A percentile compares a stretch with the other conserved stretches of the same genome.
phyloP scores from a whole-genome alignment of 2,329 filamentous ascomycete species.

The Gaeumannomyces tritici region DNA sequence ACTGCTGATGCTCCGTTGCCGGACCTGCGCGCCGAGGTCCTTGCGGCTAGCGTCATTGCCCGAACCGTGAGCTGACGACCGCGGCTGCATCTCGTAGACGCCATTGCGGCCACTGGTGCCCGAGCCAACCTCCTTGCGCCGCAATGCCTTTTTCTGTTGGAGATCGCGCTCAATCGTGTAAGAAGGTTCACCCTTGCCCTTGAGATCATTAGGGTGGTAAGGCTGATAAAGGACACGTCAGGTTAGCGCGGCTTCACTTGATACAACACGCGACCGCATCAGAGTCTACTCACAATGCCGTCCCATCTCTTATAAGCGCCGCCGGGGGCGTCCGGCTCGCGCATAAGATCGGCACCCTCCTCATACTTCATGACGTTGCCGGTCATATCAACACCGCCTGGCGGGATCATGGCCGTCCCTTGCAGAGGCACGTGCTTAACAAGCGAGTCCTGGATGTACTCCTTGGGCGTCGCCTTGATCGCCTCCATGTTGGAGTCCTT shows the following conservation, averaged over 20 bases:
- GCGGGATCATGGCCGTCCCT: slow-evolving; percentile 67
- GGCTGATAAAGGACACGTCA: slow-evolving; percentile 26
- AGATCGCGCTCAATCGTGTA: slow-evolving; percentile 61
- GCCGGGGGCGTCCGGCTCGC: slow-evolving; percentile 55
- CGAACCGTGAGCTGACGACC: slow-evolving; percentile 1
- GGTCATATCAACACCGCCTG: slow-evolving; percentile 56
- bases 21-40: slow-evolving; percentile 16
- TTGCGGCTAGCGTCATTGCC: slow-evolving; percentile 9
- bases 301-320: slow-evolving; percentile 73
- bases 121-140: slow-evolving; percentile 16
- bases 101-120: slow-evolving; percentile 16
- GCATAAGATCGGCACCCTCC: slow-evolving; percentile 81
- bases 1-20: slow-evolving; percentile 36
- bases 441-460: slow-evolving; percentile 68
- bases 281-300: slow-evolving; percentile 48
- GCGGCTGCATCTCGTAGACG: slow-evolving; percentile 37
- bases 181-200: slow-evolving; percentile 72
- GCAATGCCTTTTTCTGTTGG: slow-evolving; percentile 43
- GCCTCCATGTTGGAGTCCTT: slow-evolving; percentile 64
- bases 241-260: slow-evolving; percentile 4
- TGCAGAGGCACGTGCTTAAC: slow-evolving; percentile 68
- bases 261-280: neutral
- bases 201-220: slow-evolving; percentile 68
- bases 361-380: slow-evolving; percentile 69
- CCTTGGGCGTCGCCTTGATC: slow-evolving; percentile 67